Conservation (phyloP, 768 basidiomycete species). For the Boletus rufocinnamomeus region DNA sequence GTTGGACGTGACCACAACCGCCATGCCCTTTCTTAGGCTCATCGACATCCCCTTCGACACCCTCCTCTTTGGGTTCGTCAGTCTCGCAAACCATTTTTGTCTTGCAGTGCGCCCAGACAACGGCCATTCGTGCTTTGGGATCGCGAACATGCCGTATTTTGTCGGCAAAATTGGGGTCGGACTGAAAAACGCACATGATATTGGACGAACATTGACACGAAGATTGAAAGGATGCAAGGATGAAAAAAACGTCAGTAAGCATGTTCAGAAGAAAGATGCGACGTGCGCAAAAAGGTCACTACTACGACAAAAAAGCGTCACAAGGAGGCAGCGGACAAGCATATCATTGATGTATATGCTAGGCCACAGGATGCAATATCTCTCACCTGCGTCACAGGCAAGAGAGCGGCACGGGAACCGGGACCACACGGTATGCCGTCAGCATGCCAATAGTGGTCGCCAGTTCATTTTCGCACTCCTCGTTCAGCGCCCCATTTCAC, state of each 20-base stretch:
- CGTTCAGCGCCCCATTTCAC: constrained; percentile 99
- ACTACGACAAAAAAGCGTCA: constrained; percentile 43
- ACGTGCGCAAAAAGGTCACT: constrained; percentile 30
- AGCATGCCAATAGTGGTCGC: constrained; percentile 23
- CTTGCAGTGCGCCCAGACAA: constrained; percentile 87
- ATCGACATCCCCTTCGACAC: constrained; percentile 58
- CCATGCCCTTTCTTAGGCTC: constrained; percentile 91
- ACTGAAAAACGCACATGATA: constrained; percentile 49
- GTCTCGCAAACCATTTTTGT: constrained; percentile 86
- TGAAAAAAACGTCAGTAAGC: constrained; percentile 65
- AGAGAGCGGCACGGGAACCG: constrained; percentile 42
- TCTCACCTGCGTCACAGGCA: constrained; percentile 67
- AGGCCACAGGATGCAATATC: constrained; percentile 49
- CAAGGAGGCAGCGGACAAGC: constrained; percentile 60
- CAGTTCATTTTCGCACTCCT: constrained; percentile 74
- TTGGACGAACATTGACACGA: constrained; percentile 29
- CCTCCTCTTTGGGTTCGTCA: constrained; percentile 87
- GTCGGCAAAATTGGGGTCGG: constrained; percentile 81
- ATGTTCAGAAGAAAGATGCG: constrained; percentile 36
- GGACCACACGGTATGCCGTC: constrained; percentile 24
- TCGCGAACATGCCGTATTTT: constrained; percentile 86
- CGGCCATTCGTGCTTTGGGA: constrained; percentile 83
- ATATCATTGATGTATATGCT: constrained; percentile 60
- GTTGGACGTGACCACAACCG: constrained; percentile 95
- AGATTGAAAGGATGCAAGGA: constrained; percentile 44